phyloP scores from a whole-genome alignment of 768 basidiomycete genomes.

The Lactarius indigo region DNA sequence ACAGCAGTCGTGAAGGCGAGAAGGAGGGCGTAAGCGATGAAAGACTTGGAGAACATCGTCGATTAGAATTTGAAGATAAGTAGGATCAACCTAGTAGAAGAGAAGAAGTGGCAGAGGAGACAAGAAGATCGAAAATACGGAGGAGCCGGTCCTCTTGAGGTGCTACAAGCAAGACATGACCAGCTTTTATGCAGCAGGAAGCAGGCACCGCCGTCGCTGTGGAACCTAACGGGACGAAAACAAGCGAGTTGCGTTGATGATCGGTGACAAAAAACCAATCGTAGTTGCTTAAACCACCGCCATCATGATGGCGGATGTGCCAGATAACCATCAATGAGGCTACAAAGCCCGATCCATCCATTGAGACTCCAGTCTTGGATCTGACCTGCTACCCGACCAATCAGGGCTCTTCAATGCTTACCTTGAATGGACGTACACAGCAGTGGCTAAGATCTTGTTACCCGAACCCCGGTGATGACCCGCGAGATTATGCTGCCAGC shows the following conservation, averaged over 20 bases:
- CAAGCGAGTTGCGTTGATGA: neutral
- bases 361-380: neutral
- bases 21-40: constrained; percentile 32
- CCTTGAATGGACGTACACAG: neutral
- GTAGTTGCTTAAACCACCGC: neutral
- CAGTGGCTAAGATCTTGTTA: neutral
- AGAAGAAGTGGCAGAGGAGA: neutral
- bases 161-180: neutral
- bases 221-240: neutral
- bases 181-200: constrained; percentile 4
- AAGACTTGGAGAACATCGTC: constrained; percentile 31
- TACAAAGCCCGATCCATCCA: neutral
- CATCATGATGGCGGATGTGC: neutral
- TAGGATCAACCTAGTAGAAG: neutral
- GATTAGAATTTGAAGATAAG: neutral
- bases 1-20: constrained; percentile 37
- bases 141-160: constrained; percentile 13
- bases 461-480: neutral
- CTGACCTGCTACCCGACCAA: neutral
- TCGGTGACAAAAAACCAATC: neutral
- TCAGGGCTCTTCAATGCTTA: neutral
- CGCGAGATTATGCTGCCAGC: neutral
- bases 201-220: neutral
- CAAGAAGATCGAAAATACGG: neutral
- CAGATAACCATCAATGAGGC: neutral